Percentiles rank a stretch among this genome's conserved stretches.
Conservation (phyloP, 805 yeast genomes). For the Kazachstania bromeliacearum region DNA sequence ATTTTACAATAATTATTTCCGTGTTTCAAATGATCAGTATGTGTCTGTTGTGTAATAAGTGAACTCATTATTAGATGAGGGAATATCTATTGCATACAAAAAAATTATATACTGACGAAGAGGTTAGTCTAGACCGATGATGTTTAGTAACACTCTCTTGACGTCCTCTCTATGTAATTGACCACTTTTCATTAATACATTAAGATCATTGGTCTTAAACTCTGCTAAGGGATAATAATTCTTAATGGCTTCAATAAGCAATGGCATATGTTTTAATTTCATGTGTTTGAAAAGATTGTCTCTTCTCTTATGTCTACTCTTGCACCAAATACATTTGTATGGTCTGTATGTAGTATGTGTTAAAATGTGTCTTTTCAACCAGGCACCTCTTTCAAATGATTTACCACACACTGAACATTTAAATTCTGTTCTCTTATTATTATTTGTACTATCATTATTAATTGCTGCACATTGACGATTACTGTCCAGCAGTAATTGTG, state of each 20-base stretch:
- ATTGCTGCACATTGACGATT: no score
- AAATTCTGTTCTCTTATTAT: constrained; percentile 9
- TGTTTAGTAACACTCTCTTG: constrained; percentile 11
- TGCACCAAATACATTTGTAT: constrained; percentile 25
- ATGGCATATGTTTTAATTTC: constrained; percentile 23
- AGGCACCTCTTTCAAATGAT: constrained; percentile 24
- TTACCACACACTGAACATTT: constrained; percentile 22
- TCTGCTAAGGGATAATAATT: constrained; percentile 5
- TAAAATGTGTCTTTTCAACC: constrained; percentile 26
- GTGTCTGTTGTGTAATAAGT: no score
- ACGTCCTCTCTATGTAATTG: constrained; percentile 19
- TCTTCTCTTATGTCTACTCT: constrained; percentile 26
- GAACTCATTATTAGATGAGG: no score
- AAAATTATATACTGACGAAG: no score
- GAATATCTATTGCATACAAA: no score
- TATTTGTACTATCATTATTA: background rate
- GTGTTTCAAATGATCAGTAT: no score
- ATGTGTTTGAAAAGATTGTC: constrained; percentile 28
- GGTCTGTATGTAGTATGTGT: constrained; percentile 23
- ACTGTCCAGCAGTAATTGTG: no score
- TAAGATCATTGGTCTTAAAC: constrained; percentile 4
- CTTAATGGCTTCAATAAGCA: constrained; percentile 12
- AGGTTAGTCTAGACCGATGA: background rate
- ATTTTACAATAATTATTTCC: no score
- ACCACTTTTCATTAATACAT: constrained; percentile 12